Conservation (phyloP, 805 yeast genomes). For the Dipodascopsis tothii region DNA sequence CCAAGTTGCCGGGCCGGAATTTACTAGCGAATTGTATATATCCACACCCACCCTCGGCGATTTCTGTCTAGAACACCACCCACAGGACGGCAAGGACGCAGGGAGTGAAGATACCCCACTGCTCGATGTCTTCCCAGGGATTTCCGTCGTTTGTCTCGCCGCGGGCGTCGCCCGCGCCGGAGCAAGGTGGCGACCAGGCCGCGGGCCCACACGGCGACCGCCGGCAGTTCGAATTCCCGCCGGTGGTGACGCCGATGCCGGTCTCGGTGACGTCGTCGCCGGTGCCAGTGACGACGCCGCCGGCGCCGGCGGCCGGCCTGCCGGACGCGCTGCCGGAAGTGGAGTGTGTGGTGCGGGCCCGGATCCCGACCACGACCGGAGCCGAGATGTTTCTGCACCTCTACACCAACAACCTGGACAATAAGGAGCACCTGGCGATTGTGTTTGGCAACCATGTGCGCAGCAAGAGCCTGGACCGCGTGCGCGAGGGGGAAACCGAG, state of each 20-base stretch:
- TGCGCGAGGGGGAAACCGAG: slow-evolving; percentile 66
- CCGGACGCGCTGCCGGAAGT: slow-evolving; percentile 56
- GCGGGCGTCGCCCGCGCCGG: slow-evolving; percentile 10
- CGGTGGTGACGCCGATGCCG: slow-evolving; percentile 16
- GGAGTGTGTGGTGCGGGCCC: slow-evolving; percentile 82
- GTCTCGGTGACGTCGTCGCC: slow-evolving; percentile 21
- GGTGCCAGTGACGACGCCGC: slow-evolving; percentile 9
- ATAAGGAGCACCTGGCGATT: slow-evolving; percentile 92
- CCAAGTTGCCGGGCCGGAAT: no score
- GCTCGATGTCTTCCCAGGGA: not conserved
- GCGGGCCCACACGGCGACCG: slow-evolving; percentile 2
- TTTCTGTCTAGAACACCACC: no score
- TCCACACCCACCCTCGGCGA: no score
- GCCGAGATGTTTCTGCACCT: slow-evolving; percentile 89
- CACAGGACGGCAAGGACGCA: no score
- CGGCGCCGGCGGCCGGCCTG: slow-evolving; percentile 18
- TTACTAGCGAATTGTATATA: no score
- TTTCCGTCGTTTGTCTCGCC: slow-evolving; percentile 23
- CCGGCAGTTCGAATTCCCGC: no score
- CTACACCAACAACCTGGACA: slow-evolving; percentile 76
- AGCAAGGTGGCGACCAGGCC: no score
- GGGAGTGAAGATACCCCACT: no score
- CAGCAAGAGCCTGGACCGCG: slow-evolving; percentile 60
- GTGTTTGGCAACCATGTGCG: slow-evolving; percentile 91
- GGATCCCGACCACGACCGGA: slow-evolving; percentile 93